Evolutionary conservation across 129 eudicot species (phyloP).

Genomic region (Oenanthe sinensis): DNA sequence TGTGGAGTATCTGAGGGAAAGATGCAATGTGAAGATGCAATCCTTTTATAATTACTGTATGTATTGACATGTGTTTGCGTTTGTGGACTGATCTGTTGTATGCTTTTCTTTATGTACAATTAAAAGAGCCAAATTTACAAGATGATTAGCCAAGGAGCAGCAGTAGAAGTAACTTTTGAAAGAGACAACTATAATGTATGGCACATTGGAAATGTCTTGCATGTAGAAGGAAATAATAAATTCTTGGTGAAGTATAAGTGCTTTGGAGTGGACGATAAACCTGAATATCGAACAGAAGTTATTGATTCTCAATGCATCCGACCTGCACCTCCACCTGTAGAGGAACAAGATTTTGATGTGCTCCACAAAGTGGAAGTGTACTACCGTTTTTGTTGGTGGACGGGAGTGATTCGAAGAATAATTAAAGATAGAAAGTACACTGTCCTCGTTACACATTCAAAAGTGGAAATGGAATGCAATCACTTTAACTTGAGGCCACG

Average conservation of each 20-base stretch:
- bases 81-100: not conserved
- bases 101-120: not conserved
- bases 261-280: not conserved
- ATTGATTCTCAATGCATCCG: slow-evolving; percentile 2
- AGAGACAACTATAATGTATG: not conserved
- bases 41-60: not conserved
- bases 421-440: not conserved
- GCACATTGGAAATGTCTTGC: not conserved
- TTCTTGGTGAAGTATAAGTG: not conserved
- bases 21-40: not conserved
- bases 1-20: too few relatives aligned
- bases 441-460: not conserved
- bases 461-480: not conserved
- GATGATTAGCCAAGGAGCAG: not conserved
- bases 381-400: slow-evolving; percentile 5
- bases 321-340: slow-evolving; percentile 4
- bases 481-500: slow-evolving; percentile 1
- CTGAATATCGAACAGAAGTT: not conserved
- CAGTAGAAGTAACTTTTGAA: slow-evolving; percentile 1
- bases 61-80: not conserved
- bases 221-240: not conserved
- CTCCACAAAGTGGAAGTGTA: slow-evolving; percentile 8
- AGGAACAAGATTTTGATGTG: slow-evolving; percentile 10
- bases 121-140: not conserved
- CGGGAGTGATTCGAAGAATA: not conserved